Evolutionary conservation across 164 flowering plant genomes (phyloP).

Genomic region (Liriodendron chinense): DNA sequence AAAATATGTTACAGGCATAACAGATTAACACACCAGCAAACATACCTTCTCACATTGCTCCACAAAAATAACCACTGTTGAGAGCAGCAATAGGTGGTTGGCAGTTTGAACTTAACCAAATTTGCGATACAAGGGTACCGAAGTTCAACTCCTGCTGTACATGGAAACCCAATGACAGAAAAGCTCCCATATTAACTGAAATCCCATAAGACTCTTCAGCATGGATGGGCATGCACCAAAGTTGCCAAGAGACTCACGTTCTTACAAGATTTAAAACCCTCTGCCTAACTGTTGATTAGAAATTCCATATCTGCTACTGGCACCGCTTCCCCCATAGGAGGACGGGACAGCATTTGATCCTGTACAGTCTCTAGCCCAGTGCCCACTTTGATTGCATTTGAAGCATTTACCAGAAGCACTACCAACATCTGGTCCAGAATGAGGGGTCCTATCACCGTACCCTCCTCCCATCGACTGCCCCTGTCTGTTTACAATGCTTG

Average conservation of each 20-base stretch:
- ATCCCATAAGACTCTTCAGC: background rate
- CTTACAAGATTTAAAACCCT: background rate
- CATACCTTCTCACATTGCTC: background rate
- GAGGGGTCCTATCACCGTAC: slow-evolving; percentile 18
- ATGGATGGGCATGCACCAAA: background rate
- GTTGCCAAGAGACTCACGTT: background rate
- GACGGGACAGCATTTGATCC: slow-evolving; percentile 29
- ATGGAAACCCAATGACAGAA: background rate
- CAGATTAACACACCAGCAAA: background rate
- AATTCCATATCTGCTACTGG: background rate
- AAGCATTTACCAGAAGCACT: slow-evolving; percentile 47
- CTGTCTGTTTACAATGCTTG: slow-evolving; percentile 43
- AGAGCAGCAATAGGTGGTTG: background rate
- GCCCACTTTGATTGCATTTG: slow-evolving; percentile 77
- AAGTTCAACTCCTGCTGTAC: background rate
- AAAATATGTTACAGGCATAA: background rate
- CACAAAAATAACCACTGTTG: background rate
- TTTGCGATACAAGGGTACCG: background rate
- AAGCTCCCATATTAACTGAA: background rate
- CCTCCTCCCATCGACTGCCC: slow-evolving; percentile 44
- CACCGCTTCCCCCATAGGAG: slow-evolving; percentile 30
- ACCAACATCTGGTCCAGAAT: slow-evolving; percentile 28
- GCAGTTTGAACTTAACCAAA: background rate
- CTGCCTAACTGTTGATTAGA: background rate
- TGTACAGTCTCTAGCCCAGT: slow-evolving; percentile 81